Percentiles rank a stretch among this genome's conserved stretches.
Evolutionary conservation across 371 early-diverging fungal species (phyloP).

Genomic region (Coemansia sp.): DNA sequence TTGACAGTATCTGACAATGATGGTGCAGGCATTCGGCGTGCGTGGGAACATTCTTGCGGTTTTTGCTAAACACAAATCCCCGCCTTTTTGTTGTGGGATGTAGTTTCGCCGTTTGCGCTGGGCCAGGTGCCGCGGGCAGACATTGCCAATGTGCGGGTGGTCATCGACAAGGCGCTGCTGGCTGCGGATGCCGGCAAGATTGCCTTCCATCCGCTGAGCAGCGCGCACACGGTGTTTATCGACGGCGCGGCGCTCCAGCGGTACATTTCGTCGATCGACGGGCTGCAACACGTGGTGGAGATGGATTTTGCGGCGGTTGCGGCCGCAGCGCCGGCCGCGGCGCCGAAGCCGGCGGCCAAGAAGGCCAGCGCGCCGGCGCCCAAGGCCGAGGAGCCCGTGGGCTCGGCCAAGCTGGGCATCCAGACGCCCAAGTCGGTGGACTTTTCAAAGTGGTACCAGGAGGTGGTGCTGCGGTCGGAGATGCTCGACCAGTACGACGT

Average conservation of each 20-base stretch:
- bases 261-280: conserved; percentile 50
- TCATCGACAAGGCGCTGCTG: conserved; percentile 59
- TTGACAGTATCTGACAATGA: too few species aligned
- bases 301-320: conserved; percentile 45
- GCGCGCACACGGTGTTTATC: conserved; percentile 59
- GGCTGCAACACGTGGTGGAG: conserved; percentile 29
- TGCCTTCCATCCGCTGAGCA: conserved; percentile 63
- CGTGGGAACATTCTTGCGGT: conserved; percentile 1
- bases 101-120: conserved; percentile 66
- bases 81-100: not conserved
- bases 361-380: conserved; percentile 21
- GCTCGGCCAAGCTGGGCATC: conserved; percentile 79
- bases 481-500: conserved; percentile 99
- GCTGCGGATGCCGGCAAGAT: conserved; percentile 37
- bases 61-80: not conserved
- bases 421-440: conserved; percentile 91
- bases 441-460: conserved; percentile 93
- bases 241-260: conserved; percentile 54
- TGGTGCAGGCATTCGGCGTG: not conserved
- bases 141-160: conserved; percentile 55
- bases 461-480: conserved; percentile 92
- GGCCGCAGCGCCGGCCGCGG: conserved; percentile 8
- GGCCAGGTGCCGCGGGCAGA: conserved; percentile 55
- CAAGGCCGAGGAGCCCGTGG: conserved; percentile 22
- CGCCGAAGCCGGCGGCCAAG: conserved; percentile 18